Base-by-base conservation (phyloP, 2,329 filamentous ascomycete genomes). In the Cercospora sp. region DNA sequence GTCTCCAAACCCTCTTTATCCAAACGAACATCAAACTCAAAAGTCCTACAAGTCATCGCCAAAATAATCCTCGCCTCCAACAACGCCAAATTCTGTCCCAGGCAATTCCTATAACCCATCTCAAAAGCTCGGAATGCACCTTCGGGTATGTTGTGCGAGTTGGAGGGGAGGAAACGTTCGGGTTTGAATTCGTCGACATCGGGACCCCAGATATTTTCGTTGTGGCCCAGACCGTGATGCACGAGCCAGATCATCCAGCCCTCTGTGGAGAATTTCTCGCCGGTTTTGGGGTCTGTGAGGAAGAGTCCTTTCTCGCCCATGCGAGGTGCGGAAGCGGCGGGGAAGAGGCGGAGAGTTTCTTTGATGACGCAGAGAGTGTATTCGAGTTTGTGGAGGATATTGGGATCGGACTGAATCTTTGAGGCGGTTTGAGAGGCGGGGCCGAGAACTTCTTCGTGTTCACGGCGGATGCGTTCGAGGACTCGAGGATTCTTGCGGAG, bases 71-170 rank as follows among this genome's bases (percentile, higher is more conserved):
- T 81, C 43, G 84, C 68, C 75, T 88, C 85, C 7, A 85, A 74
- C 76, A 83, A 80, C 0, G 82, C 85, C 57, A 87, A 77, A 66
- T 84, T 83, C 73, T 87, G 84, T 0, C 85, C 86, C 13, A 88
- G 80, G 71, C 86, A 89, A 63, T 82, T 84, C 24, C 86, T 74
- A 1, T 82, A 80, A 0, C 86, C 86, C 57, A 81, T 77, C 71
- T 86, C 84, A 73, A 89, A 89, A 0, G 84, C 79, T 9, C 85
- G 80, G 79, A 81, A 88, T 0, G 84, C 82, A 64, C 82, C 81
- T 60, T 83, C 80, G 40, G 77, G 72, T 16, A 80, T 72, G 69
- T 81, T 72, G 6, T 68, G 60, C 1, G 66, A 40, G 49, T 71
- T 73, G 26, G 67, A 64, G 1, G 72, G 67, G 4, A 82, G 71